A percentile compares a stretch with the other conserved stretches of the same genome.
Evolutionary conservation across 768 basidiomycete genomes (phyloP).

Genomic region (Lenzites betulinus): DNA sequence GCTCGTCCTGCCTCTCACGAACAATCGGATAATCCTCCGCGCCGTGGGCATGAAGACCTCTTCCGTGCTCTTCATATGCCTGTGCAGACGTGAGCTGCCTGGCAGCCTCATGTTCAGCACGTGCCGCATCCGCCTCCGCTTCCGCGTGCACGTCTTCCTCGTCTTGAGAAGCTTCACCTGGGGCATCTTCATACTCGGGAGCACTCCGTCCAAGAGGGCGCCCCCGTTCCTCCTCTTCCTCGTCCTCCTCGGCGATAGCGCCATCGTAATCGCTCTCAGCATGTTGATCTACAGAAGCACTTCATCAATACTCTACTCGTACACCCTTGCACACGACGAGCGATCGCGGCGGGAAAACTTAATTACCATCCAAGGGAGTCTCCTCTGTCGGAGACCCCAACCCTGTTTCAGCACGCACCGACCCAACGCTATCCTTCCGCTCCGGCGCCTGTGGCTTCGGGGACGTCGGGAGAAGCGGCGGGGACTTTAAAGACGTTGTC

Average conservation of each 20-base stretch:
- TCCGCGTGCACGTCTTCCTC: conserved; percentile 6
- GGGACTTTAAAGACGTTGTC: not conserved
- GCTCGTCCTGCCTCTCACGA: conserved; percentile 12
- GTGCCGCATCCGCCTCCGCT: conserved; percentile 13
- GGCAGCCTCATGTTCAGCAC: conserved; percentile 13
- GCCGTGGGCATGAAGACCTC: too few relatives aligned
- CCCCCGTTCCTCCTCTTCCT: conserved; percentile 2
- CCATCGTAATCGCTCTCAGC: conserved; percentile 1
- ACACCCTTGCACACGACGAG: conserved; percentile 13
- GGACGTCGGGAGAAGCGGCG: conserved; percentile 6
- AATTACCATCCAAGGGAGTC: conserved; percentile 37
- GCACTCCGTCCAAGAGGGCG: not conserved
- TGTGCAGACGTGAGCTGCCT: not conserved
- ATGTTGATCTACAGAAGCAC: conserved; percentile 22
- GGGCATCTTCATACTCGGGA: conserved; percentile 14
- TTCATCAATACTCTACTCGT: conserved; percentile 28
- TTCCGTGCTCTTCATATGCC: not conserved
- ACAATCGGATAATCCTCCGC: not conserved
- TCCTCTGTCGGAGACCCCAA: conserved; percentile 16
- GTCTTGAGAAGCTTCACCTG: too few relatives aligned
- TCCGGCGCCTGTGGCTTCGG: conserved; percentile 14
- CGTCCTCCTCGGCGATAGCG: conserved; percentile 6
- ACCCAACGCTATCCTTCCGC: conserved; percentile 26
- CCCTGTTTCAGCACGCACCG: conserved; percentile 15
- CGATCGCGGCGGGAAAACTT: conserved; percentile 2